These are phyloP conservation scores for Articulospora tetracladia DNA, from an alignment of 495 filamentous ascomycete genomes.

Conservation along the genomic window DNA sequence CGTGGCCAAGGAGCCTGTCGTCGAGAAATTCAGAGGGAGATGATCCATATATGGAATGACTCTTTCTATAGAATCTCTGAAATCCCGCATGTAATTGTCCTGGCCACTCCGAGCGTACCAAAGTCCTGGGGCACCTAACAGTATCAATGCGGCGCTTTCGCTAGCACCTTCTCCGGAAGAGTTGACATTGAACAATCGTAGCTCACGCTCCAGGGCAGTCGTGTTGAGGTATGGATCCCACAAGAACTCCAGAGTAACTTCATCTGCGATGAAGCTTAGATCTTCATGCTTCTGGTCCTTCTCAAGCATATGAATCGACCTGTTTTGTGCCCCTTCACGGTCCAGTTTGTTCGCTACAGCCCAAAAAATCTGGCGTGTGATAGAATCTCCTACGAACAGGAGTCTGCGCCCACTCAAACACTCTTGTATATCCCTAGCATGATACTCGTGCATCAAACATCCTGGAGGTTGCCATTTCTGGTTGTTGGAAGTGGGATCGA, in stretches of 20 bases:
- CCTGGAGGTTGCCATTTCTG: conserved; percentile 55
- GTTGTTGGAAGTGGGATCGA: conserved; percentile 22
- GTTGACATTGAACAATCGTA: conserved; percentile 30
- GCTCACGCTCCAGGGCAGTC: conserved; percentile 35
- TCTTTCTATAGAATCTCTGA: conserved; percentile 40
- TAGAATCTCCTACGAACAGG: conserved; percentile 59
- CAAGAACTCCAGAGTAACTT: conserved; percentile 45
- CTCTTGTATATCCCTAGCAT: conserved; percentile 35
- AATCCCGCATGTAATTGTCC: conserved; percentile 39
- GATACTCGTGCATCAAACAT: conserved; percentile 55
- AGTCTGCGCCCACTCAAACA: conserved; percentile 44
- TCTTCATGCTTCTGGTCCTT: conserved; percentile 39
- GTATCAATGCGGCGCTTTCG: conserved; percentile 31
- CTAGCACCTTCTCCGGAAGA: background rate
- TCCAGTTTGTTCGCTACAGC: conserved; percentile 48
- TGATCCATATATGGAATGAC: conserved; percentile 33
- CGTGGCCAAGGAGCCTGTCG: background rate
- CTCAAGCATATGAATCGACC: conserved; percentile 23
- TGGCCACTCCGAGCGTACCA: conserved; percentile 54
- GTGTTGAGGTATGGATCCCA: conserved; percentile 64
- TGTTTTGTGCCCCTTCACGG: conserved; percentile 28
- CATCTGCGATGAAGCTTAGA: conserved; percentile 35
- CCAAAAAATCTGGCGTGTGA: conserved; percentile 56
- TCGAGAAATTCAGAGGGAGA: conserved; percentile 9
- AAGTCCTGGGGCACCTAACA: conserved; percentile 48